These are phyloP conservation scores for Tolypocladium pustulatum DNA, from an alignment of 2,329 filamentous ascomycete species.

Conservation along the genomic window DNA sequence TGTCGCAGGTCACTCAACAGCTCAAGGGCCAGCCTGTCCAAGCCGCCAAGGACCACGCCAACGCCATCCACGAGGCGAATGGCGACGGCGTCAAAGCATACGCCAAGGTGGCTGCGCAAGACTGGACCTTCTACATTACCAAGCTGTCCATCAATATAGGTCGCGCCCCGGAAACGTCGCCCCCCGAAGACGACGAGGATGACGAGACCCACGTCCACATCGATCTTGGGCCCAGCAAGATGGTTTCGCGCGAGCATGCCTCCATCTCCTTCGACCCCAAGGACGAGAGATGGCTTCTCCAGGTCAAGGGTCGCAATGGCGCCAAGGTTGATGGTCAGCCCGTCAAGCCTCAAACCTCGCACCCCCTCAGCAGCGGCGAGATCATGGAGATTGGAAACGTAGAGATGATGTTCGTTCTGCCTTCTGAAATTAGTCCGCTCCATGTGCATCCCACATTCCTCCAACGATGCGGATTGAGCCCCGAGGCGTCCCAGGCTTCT, in stretches of 20 bases:
- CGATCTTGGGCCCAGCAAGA: slow-evolving; percentile 76
- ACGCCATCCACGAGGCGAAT: slow-evolving; percentile 51
- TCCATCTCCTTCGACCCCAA: slow-evolving; percentile 62
- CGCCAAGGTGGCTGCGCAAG: slow-evolving; percentile 69
- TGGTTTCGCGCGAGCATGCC: slow-evolving; percentile 68
- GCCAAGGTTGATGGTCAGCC: slow-evolving; percentile 69
- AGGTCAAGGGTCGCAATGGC: slow-evolving; percentile 85
- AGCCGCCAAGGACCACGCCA: slow-evolving; percentile 52
- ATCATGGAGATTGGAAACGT: slow-evolving; percentile 86
- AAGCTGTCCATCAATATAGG: slow-evolving; percentile 68
- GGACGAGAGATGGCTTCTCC: slow-evolving; percentile 67
- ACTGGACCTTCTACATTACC: slow-evolving; percentile 79
- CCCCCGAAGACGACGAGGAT: slow-evolving; percentile 27
- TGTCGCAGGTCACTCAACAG: slow-evolving; percentile 44
- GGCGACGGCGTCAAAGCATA: slow-evolving; percentile 60
- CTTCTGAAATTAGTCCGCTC: slow-evolving; percentile 56
- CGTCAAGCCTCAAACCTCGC: slow-evolving; percentile 56
- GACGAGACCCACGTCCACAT: slow-evolving; percentile 60
- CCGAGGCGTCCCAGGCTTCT: slow-evolving; percentile 16
- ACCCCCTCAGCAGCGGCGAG: slow-evolving; percentile 69
- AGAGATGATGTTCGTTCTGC: slow-evolving; percentile 99
- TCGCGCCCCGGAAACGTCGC: slow-evolving; percentile 46
- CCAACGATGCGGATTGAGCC: slow-evolving; percentile 50
- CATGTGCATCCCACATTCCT: slow-evolving; percentile 60
- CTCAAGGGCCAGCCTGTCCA: slow-evolving; percentile 40